Evolutionary conservation across 306 rosid species (phyloP).

Genomic region (Glycine latifolia): DNA sequence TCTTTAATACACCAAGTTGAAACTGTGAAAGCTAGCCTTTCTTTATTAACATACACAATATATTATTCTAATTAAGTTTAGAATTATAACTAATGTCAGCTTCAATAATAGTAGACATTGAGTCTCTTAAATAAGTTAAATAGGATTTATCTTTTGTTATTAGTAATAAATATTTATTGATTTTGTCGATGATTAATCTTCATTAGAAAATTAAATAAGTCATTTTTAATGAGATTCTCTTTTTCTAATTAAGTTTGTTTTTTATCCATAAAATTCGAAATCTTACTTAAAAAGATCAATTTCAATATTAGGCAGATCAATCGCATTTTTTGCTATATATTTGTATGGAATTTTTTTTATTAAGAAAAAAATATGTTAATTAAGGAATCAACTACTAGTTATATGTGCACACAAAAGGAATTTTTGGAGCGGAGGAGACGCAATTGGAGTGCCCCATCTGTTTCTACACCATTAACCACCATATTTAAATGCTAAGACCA

Average conservation of each 20-base stretch:
- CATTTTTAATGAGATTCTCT: too few relatives aligned
- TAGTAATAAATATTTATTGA: too few relatives aligned
- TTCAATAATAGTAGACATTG: neutral
- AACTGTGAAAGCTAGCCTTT: slow-evolving; percentile 16
- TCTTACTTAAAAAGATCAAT: too few relatives aligned
- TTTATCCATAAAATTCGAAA: too few relatives aligned
- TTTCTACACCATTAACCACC: slow-evolving; percentile 32
- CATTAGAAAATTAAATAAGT: too few relatives aligned
- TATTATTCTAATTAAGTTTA: too few relatives aligned
- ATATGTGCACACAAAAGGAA: neutral
- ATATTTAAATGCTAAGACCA: slow-evolving; percentile 21
- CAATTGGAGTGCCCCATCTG: slow-evolving; percentile 8
- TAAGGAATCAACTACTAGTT: neutral
- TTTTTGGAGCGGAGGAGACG: neutral
- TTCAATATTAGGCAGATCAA: too few relatives aligned
- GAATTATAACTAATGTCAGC: neutral
- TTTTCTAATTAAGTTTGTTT: too few relatives aligned
- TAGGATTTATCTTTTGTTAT: too few relatives aligned
- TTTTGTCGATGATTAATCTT: too few relatives aligned
- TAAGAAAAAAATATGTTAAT: neutral
- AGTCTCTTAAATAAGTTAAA: too few relatives aligned
- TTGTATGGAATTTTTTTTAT: neutral
- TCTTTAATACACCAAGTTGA: slow-evolving; percentile 2
- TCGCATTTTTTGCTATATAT: neutral
- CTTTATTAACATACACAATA: neutral